Evolutionary conservation across 2,329 filamentous ascomycete species (phyloP).

Genomic region (Escovopsis sp.): DNA sequence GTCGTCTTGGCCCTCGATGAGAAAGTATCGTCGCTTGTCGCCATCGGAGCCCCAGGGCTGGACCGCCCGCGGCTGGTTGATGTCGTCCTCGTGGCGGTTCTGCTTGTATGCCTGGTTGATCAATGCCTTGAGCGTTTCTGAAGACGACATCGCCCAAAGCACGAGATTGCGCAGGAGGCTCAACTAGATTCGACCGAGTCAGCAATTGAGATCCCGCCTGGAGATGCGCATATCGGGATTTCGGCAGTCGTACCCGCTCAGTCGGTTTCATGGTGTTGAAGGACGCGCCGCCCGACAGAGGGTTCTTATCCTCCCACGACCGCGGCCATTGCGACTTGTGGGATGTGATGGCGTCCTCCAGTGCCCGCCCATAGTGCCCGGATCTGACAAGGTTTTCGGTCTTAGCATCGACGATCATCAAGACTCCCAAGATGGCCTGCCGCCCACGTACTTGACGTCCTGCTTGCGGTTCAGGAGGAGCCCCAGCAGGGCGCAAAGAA

Average conservation of each 20-base stretch:
- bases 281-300: constrained; percentile 61
- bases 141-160: constrained; percentile 80
- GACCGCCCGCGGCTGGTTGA: constrained; percentile 77
- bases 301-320: constrained; percentile 71
- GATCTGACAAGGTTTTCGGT: constrained; percentile 39
- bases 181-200: constrained; percentile 38
- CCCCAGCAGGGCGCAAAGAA: constrained; percentile 78
- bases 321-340: constrained; percentile 81
- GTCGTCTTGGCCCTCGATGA: constrained; percentile 88
- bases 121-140: constrained; percentile 64
- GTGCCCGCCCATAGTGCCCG: constrained; percentile 80
- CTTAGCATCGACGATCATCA: background rate
- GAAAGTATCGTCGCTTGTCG: constrained; percentile 82
- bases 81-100: constrained; percentile 60
- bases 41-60: constrained; percentile 85
- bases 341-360: constrained; percentile 81
- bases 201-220: constrained; percentile 1
- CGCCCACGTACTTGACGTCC: constrained; percentile 75
- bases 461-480: constrained; percentile 94
- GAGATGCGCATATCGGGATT: background rate
- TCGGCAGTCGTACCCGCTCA: constrained; percentile 50
- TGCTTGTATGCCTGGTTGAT: constrained; percentile 85
- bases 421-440: background rate
- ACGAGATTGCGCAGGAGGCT: constrained; percentile 69
- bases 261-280: constrained; percentile 73